Percentiles rank a stretch among this genome's conserved stretches.
phyloP scores from a whole-genome alignment of 2,329 filamentous ascomycete species.

The Fusarium illudens region DNA sequence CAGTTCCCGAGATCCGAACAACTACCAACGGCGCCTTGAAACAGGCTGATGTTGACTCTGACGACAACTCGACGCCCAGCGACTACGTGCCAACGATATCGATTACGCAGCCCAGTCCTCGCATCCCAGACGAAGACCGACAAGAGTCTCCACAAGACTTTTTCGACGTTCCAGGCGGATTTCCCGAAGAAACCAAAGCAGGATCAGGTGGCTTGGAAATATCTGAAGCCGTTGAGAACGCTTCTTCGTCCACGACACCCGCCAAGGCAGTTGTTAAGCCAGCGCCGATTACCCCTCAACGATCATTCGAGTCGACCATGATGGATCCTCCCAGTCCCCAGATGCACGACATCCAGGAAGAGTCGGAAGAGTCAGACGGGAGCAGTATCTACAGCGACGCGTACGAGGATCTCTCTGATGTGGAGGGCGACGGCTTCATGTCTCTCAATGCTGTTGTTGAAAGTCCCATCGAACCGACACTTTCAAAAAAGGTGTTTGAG shows the following conservation, averaged over 20 bases:
- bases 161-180: slow-evolving; percentile 67
- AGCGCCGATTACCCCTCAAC: slow-evolving; percentile 20
- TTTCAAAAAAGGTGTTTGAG: slow-evolving; percentile 37
- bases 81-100: slow-evolving; percentile 54
- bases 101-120: slow-evolving; percentile 56
- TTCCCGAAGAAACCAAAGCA: slow-evolving; percentile 55
- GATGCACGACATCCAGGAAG: slow-evolving; percentile 49
- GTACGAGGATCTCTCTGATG: slow-evolving; percentile 74
- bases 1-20: not conserved
- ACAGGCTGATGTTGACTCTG: not conserved
- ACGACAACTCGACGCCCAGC: slow-evolving; percentile 4
- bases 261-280: not conserved
- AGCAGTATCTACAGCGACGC: slow-evolving; percentile 78
- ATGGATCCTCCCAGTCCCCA: slow-evolving; percentile 26
- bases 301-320: slow-evolving; percentile 30
- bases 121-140: slow-evolving; percentile 27
- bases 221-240: slow-evolving; percentile 3
- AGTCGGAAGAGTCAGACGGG: slow-evolving; percentile 58
- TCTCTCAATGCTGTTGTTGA: slow-evolving; percentile 78
- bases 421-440: slow-evolving; percentile 72
- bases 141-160: slow-evolving; percentile 44
- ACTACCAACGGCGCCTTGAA: not conserved
- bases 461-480: slow-evolving; percentile 53
- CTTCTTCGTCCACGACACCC: not conserved
- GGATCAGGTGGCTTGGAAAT: slow-evolving; percentile 5